phyloP scores from a whole-genome alignment of 2,329 filamentous ascomycete species.

The Penicillium capsulatum region DNA sequence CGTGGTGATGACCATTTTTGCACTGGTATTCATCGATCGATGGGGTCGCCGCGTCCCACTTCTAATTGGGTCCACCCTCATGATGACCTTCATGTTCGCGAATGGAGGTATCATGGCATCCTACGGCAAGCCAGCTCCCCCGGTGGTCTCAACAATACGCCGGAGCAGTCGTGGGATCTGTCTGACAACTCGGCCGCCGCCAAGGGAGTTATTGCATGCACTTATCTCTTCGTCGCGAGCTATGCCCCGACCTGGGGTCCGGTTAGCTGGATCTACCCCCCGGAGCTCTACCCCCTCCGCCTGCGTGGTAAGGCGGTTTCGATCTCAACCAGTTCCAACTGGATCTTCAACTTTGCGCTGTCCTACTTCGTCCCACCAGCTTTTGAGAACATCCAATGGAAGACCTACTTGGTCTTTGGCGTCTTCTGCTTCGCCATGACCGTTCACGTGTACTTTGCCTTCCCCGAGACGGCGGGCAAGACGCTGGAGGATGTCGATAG shows the following conservation, averaged over 20 bases:
- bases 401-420: constrained; percentile 70
- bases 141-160: constrained; percentile 34
- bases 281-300: constrained; percentile 60
- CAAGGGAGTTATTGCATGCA: constrained; percentile 64
- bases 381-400: constrained; percentile 53
- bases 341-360: constrained; percentile 56
- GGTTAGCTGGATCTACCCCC: constrained; percentile 56
- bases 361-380: constrained; percentile 56
- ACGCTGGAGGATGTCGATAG: constrained; percentile 73
- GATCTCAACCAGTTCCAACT: constrained; percentile 53
- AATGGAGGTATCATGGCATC: constrained; percentile 42
- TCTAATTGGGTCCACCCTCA: constrained; percentile 60
- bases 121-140: constrained; percentile 38
- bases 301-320: constrained; percentile 62
- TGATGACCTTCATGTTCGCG: constrained; percentile 48
- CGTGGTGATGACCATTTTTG: constrained; percentile 71
- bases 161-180: constrained; percentile 39
- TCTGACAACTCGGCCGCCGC: constrained; percentile 49
- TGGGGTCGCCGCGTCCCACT: constrained; percentile 69
- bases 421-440: constrained; percentile 65
- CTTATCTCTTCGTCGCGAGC: constrained; percentile 67
- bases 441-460: constrained; percentile 59
- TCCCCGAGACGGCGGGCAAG: constrained; percentile 50
- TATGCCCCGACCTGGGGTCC: constrained; percentile 64
- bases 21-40: constrained; percentile 69